Conservation (phyloP, 352 stramenopile species). For the Pilasporangium apinafurcum region DNA sequence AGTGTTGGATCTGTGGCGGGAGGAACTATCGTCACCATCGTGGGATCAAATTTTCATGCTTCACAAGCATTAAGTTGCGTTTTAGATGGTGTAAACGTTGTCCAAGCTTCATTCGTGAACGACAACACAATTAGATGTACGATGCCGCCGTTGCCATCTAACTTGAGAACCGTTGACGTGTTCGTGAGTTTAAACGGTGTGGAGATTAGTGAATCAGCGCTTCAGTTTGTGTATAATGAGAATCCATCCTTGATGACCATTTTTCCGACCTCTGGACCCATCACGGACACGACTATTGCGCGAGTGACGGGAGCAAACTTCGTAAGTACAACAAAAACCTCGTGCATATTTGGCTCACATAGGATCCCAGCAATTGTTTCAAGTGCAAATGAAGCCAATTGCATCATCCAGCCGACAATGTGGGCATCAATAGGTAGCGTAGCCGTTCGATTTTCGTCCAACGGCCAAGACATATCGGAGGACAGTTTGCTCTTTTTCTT, state of each 20-base stretch:
- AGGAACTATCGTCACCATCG: slow-evolving; percentile 24
- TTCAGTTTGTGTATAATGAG: slow-evolving; percentile 26
- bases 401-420: slow-evolving; percentile 16
- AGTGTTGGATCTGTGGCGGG: slow-evolving; percentile 12
- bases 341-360: slow-evolving; percentile 20
- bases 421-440: slow-evolving; percentile 6
- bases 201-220: slow-evolving; percentile 13
- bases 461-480: slow-evolving; percentile 23
- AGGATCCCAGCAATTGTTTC: slow-evolving; percentile 21
- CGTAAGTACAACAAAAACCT: slow-evolving; percentile 8
- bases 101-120: slow-evolving; percentile 16
- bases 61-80: slow-evolving; percentile 23
- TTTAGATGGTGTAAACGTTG: slow-evolving; percentile 12
- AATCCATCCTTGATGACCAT: slow-evolving; percentile 15
- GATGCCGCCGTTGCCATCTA: slow-evolving; percentile 9
- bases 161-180: slow-evolving; percentile 9
- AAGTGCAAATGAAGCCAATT: slow-evolving; percentile 19
- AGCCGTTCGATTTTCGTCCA: slow-evolving; percentile 22
- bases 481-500: slow-evolving; percentile 20
- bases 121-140: slow-evolving; percentile 18
- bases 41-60: slow-evolving; percentile 21
- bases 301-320: slow-evolving; percentile 23
- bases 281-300: slow-evolving; percentile 18
- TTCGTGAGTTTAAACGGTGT: slow-evolving; percentile 29
- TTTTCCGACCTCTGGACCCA: slow-evolving; percentile 15